Conservation (phyloP, 108 stramenopile genomes). For the Fragilaria crotonensis region DNA sequence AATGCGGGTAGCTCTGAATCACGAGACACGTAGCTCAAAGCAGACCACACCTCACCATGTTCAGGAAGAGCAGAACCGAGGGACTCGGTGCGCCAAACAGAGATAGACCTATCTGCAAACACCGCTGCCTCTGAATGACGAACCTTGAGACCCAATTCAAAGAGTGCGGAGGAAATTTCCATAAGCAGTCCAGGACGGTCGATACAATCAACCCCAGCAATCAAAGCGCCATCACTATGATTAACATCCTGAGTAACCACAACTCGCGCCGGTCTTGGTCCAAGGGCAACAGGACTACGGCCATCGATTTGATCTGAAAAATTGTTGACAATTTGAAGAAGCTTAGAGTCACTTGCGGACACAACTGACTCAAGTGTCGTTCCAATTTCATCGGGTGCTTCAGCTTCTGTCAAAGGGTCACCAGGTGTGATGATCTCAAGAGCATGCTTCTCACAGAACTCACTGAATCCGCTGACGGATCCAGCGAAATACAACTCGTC, state of each 20-base stretch:
- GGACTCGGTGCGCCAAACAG: conserved; percentile 74
- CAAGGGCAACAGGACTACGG: not conserved
- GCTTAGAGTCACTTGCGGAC: not conserved
- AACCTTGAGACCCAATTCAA: conserved; percentile 45
- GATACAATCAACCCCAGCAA: conserved; percentile 44
- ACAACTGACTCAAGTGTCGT: not conserved
- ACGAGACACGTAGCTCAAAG: conserved; percentile 37
- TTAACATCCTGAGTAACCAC: not conserved
- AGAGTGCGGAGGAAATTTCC: conserved; percentile 62
- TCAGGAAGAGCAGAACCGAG: conserved; percentile 39
- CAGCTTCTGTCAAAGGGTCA: not conserved
- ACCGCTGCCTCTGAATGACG: conserved; percentile 79
- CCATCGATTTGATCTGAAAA: not conserved
- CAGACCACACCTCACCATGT: conserved; percentile 58
- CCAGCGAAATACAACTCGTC: conserved; percentile 86
- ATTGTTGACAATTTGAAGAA: not conserved
- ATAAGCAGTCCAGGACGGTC: conserved; percentile 59
- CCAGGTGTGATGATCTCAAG: conserved; percentile 78
- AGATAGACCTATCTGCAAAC: conserved; percentile 46
- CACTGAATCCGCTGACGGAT: conserved; percentile 65
- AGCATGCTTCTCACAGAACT: conserved; percentile 77
- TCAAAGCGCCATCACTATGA: conserved; percentile 5
- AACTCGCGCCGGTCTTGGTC: not conserved
- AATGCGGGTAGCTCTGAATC: conserved; percentile 33
- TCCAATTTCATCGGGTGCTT: not conserved